Evolutionary conservation across 2,329 filamentous ascomycete species (phyloP), one percentile per base, ranked within the genome.

Genomic region (Colletotrichum simmondsii): DNA sequence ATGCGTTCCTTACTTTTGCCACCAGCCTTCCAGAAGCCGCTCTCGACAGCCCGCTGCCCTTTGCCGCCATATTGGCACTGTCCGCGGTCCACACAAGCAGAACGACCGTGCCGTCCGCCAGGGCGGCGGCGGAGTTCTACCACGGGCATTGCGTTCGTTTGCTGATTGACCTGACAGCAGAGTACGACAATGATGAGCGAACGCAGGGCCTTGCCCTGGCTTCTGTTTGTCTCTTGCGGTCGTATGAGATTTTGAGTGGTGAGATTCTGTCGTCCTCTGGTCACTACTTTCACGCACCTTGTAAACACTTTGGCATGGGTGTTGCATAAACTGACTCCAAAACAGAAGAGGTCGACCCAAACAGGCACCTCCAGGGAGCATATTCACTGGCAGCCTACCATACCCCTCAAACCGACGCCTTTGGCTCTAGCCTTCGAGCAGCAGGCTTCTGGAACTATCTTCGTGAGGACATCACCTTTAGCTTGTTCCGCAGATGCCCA

Each of bases 391-490:
- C 82, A 1, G 82, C 81, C 1, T 76, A 79, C 5, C 76, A 78
- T 8, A 76, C 42, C 65, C 68, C 77, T 1, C 68, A 76, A 7
- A 72, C 77, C 0, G 78, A 76, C 3, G 73, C 77, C 0, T 53
- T 76, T 1, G 75, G 76, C 0, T 71, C 77, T 3, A 79, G 79
- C 0, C 75, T 88, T 0, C 73, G 82, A 2, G 79, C 79, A 4
- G 83, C 85, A 1, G 86, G 86, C 0, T 85, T 86, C 67, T 88
- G 86, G 86, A 88, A 88, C 71, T 87, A 87, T 65, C 80, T 88
- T 0, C 82, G 86, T 1, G 86, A 88, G 75, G 86, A 88, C 49
- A 87, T 88, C n/a, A 88, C 87, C 0, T 86, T 87, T n/a, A 85
- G 85, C n/a, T 75, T 88, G 1, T 86, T 85, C 53, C 79, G 84